Base-by-base conservation (phyloP, 345 rosid genomes). In the Populus alba region DNA sequence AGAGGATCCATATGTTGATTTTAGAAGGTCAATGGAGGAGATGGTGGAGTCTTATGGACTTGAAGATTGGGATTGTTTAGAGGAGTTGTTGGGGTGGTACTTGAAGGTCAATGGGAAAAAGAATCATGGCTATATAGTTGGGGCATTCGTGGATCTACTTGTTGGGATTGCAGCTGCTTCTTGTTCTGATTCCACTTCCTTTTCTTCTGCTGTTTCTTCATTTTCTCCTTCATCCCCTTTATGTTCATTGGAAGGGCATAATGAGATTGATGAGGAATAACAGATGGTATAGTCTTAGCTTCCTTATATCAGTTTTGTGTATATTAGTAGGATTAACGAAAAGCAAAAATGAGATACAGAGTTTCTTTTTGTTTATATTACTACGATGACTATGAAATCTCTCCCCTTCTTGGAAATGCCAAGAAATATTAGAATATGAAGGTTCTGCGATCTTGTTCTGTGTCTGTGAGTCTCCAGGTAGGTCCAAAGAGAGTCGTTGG, bases 1-100 rank as follows among this genome's bases (percentile, higher is more conserved):
- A 0, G 92, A 86, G 38, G 87, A 94, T 68, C 99, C 98, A 1
- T 92, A 94, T 65, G 37, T 65, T 6, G 99, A 96, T 73, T 96
- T 96, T 82, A 87, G 88, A 80, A 81, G 84, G n/a, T 92, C 97
- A 0, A 96, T 96, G 98, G 97, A 92, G 85, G 92, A 92, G 79
- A 96, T 96, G 94, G 98, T 92, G 78, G 87, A 88, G 81, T 81
- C 86, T 35, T 87, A 89, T 73, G 88, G 88, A 51, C 66, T 92
- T 77, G 87, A 90, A 75, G 97, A 92, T 22, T 91, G 98, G 98
- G 92, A 81, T 8, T 73, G 89, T 33, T 83, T 96, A 59, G 97
- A 94, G 80, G 91, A 94, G 81, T 70, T 96, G 84, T 77, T 96
- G 71, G 87, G 88, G 1, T 91, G 94, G 97, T 96, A 92, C 82